A percentile compares a stretch with the other conserved stretches of the same genome.
phyloP scores from a whole-genome alignment of 176 grass and related monocot species.

The Pontederia paniculata region DNA sequence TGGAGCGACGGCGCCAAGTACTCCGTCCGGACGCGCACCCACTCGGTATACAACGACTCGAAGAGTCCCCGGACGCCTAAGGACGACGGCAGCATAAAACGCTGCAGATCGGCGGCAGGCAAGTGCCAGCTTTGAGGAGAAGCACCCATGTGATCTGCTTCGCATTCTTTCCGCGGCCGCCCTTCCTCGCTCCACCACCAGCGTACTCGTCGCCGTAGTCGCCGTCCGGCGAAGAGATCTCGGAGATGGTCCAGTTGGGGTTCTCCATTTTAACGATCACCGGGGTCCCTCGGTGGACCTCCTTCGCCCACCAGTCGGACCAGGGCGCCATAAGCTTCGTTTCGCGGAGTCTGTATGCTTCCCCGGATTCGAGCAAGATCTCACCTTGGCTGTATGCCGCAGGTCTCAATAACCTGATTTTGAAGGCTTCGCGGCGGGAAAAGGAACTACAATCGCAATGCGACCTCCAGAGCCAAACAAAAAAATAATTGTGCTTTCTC shows the following conservation, averaged over 20 bases:
- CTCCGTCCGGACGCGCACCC: slow-evolving; percentile 46
- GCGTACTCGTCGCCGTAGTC: slow-evolving; percentile 3
- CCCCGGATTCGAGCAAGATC: background rate
- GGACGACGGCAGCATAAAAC: slow-evolving; percentile 1
- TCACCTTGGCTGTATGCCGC: background rate
- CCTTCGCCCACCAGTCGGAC: slow-evolving; percentile 30
- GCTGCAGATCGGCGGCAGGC: slow-evolving; percentile 19
- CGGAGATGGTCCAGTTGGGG: slow-evolving; percentile 67
- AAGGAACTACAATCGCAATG: background rate
- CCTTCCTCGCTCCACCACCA: slow-evolving; percentile 25
- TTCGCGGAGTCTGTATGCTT: background rate
- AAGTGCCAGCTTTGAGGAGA: slow-evolving; percentile 73
- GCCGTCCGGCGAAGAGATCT: slow-evolving; percentile 21
- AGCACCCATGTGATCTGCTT: slow-evolving; percentile 84
- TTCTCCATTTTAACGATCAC: slow-evolving; percentile 84
- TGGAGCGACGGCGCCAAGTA: slow-evolving; percentile 68
- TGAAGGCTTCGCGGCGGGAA: background rate
- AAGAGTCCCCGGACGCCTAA: slow-evolving; percentile 35
- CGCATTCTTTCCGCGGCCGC: slow-evolving; percentile 49
- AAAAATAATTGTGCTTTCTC: background rate
- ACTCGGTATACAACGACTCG: slow-evolving; percentile 37
- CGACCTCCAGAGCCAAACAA: background rate
- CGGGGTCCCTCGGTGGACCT: slow-evolving; percentile 29
- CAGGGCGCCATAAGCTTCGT: slow-evolving; percentile 29
- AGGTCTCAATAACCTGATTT: background rate